Conservation (phyloP, 352 stramenopile genomes). For the Peronosclerospora sorghi region DNA sequence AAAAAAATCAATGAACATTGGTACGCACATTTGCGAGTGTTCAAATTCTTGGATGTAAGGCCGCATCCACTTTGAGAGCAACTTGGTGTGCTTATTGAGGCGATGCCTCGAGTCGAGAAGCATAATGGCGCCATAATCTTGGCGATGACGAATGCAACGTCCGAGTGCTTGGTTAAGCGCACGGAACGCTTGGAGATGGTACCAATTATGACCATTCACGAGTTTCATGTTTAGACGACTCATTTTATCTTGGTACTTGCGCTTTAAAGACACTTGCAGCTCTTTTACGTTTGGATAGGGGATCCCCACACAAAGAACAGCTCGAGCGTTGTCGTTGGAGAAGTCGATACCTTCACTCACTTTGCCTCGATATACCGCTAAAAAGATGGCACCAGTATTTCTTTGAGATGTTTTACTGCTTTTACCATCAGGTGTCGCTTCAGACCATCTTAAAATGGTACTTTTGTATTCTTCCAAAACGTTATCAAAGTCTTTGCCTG, state of each 20-base stretch:
- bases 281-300: constrained; percentile 96
- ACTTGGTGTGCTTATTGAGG: constrained; percentile 44
- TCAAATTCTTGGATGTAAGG: constrained; percentile 65
- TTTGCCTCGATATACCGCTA: constrained; percentile 98
- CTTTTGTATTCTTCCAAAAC: constrained; percentile 66
- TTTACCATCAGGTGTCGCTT: neutral
- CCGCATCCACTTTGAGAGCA: constrained; percentile 75
- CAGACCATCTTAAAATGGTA: constrained; percentile 10
- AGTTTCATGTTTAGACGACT: constrained; percentile 44
- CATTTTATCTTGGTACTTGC: constrained; percentile 75
- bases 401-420: neutral
- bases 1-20: constrained; percentile 57
- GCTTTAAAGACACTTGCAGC: constrained; percentile 74
- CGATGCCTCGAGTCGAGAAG: constrained; percentile 88
- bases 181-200: constrained; percentile 94
- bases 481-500: constrained; percentile 74
- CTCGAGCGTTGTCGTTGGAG: constrained; percentile 91
- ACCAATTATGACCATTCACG: constrained; percentile 88
- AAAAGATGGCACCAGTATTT: constrained; percentile 87
- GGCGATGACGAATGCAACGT: constrained; percentile 94
- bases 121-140: constrained; percentile 96
- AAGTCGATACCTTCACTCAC: constrained; percentile 99
- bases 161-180: constrained; percentile 98
- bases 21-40: constrained; percentile 44
- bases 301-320: constrained; percentile 96